Percentiles rank a stretch among this genome's conserved stretches.
These are phyloP conservation scores for Plenodomus tracheiphilus DNA, from an alignment of 2,329 filamentous ascomycete species.

Conservation along the genomic window DNA sequence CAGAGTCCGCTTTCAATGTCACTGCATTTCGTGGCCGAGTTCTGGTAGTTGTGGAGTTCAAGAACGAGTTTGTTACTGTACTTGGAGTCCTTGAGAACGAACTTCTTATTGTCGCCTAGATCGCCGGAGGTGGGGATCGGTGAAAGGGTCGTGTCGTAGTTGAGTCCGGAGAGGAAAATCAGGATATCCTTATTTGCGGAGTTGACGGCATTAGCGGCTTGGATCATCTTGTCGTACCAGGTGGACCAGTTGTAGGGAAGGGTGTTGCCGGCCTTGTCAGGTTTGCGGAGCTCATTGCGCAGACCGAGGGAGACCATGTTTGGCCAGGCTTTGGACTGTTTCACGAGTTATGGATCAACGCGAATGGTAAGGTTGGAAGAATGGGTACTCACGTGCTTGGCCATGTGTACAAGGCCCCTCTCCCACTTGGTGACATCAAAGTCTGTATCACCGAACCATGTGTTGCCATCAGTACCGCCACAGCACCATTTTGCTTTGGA, in stretches of 20 bases:
- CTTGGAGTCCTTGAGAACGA: slow-evolving; percentile 52
- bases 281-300: slow-evolving; percentile 56
- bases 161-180: slow-evolving; percentile 64
- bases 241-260: slow-evolving; percentile 59
- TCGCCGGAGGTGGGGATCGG: slow-evolving; percentile 56
- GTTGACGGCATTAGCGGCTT: slow-evolving; percentile 57
- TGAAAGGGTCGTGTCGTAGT: slow-evolving; percentile 59
- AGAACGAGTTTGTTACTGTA: slow-evolving; percentile 61
- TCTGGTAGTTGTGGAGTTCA: slow-evolving; percentile 65
- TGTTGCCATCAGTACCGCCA: slow-evolving; percentile 55
- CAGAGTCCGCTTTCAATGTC: slow-evolving; percentile 53
- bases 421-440: slow-evolving; percentile 64
- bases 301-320: slow-evolving; percentile 61
- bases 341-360: background rate
- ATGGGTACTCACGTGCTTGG: slow-evolving; percentile 54
- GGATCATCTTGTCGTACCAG: slow-evolving; percentile 58
- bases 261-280: slow-evolving; percentile 28
- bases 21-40: slow-evolving; percentile 53
- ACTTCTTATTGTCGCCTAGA: slow-evolving; percentile 55
- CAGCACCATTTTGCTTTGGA: slow-evolving; percentile 42
- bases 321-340: slow-evolving; percentile 40
- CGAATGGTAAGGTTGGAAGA: background rate
- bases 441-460: slow-evolving; percentile 63
- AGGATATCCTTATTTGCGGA: slow-evolving; percentile 55
- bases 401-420: slow-evolving; percentile 65